These are phyloP conservation scores for Acacia concinna DNA, from an alignment of 331 rosid species.

Conservation along the genomic window DNA sequence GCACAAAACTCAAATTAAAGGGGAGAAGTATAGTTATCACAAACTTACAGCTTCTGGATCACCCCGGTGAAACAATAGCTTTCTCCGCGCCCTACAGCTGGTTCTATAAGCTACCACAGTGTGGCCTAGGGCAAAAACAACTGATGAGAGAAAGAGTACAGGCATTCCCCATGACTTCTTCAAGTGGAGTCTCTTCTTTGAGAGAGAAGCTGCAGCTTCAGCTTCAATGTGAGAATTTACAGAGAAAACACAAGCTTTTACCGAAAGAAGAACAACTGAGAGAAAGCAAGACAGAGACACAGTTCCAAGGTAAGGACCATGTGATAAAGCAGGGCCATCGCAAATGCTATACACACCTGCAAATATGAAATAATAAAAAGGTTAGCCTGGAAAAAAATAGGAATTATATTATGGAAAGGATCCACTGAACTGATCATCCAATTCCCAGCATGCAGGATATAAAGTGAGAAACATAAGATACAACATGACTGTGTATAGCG, in stretches of 20 bases:
- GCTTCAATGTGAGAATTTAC: slow-evolving; percentile 88
- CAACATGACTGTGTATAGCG: neutral
- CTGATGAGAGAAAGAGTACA: slow-evolving; percentile 86
- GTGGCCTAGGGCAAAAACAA: slow-evolving; percentile 96
- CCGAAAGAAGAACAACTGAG: slow-evolving; percentile 80
- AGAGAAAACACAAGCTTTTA: slow-evolving; percentile 83
- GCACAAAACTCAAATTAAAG: neutral
- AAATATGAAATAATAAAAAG: slow-evolving; percentile 25
- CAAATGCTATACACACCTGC: slow-evolving; percentile 93
- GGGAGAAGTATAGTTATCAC: neutral
- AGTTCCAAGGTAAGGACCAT: slow-evolving; percentile 95
- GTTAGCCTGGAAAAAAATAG: slow-evolving; percentile 16
- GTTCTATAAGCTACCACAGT: slow-evolving; percentile 93
- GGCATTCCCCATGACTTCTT: slow-evolving; percentile 99
- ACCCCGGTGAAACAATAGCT: slow-evolving; percentile 82
- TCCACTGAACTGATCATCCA: neutral
- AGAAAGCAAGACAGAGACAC: slow-evolving; percentile 73
- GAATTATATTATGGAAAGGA: neutral
- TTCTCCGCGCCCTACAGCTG: slow-evolving; percentile 95
- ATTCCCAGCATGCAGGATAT: neutral
- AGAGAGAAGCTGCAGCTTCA: slow-evolving; percentile 72
- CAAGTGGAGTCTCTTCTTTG: slow-evolving; percentile 76
- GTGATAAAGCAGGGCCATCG: slow-evolving; percentile 86
- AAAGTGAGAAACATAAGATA: neutral
- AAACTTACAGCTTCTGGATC: slow-evolving; percentile 91